phyloP scores from a whole-genome alignment of 1,139 yeast genomes.

The Debaryomyces nepalensis region DNA sequence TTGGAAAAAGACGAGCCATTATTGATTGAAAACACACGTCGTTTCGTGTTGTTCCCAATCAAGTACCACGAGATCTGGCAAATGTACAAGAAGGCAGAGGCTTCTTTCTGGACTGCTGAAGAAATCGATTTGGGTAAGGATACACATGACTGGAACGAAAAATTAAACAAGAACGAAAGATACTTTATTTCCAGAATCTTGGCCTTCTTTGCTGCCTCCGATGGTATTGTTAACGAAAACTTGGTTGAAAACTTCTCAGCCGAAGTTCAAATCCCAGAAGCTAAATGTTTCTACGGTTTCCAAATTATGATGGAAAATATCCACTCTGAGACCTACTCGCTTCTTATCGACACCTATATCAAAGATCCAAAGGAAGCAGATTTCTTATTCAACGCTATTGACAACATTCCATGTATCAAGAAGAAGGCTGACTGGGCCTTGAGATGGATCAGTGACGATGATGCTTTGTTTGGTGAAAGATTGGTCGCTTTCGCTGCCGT shows the following conservation, averaged over 20 bases:
- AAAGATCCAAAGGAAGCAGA: conserved; percentile 93
- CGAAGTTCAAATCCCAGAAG: conserved; percentile 97
- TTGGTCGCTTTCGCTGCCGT: conserved; percentile 98
- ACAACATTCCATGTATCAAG: conserved; percentile 89
- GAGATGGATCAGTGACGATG: conserved; percentile 89
- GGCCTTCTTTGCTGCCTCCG: conserved; percentile 98
- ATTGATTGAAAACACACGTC: conserved; percentile 79
- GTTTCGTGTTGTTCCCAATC: conserved; percentile 96
- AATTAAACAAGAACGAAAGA: conserved; percentile 85
- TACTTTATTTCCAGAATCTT: conserved; percentile 87
- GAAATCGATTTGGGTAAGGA: conserved; percentile 97
- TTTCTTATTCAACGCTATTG: conserved; percentile 90
- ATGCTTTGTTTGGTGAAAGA: conserved; percentile 91
- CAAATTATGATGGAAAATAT: conserved; percentile 99
- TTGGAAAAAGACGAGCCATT: conserved; percentile 89
- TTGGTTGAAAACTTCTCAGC: conserved; percentile 96
- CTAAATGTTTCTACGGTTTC: conserved; percentile 98
- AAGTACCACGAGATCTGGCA: conserved; percentile 98
- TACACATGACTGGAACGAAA: conserved; percentile 84
- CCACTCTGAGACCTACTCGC: conserved; percentile 95
- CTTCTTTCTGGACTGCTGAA: conserved; percentile 99
- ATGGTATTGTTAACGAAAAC: conserved; percentile 97
- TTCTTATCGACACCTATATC: conserved; percentile 91
- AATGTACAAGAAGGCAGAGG: conserved; percentile 98
- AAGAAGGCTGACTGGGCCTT: conserved; percentile 98